Evolutionary conservation across 441 rosid species (phyloP), one percentile per base, ranked within the genome.

Genomic region (Adansonia gregorii): DNA sequence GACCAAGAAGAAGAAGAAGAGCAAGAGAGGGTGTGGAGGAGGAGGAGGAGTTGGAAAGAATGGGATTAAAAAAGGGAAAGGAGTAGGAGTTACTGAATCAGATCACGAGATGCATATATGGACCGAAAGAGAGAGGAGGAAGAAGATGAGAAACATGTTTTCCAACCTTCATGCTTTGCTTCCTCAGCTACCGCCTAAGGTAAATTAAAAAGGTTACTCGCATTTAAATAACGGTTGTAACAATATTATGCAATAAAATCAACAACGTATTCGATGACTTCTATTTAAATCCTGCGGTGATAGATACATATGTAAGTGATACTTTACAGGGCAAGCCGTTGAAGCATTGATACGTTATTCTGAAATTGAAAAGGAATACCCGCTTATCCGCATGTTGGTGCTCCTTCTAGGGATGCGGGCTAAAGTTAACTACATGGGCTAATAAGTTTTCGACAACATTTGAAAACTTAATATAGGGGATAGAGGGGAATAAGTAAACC

Each of bases 81-180:
- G 67, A 58, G 20, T 8, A 19, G 82, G 67, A 9, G 83, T 75
- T 0, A 83, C 85, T 15, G 91, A 87, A 68, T 83, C 87, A 0
- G 87, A 87, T 77, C 93, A 90, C 73, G 93, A 89, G 48, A 85
- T 82, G 15, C 99, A 95, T 79, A 90, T 92, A 19, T 87, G 88
- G 93, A 91, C 94, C 0, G 97, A 95, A 69, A 89, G 97, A 82
- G 95, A 92, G 48, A 88, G 99, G 82, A 91, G 98, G 67, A 95
- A 93, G 82, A 95, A 88, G 85, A 93, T 95, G 98, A 92, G 92
- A 74, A 84, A 82, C 82, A 89, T 93, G 99, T 95, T 95, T 79
- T 2, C 86, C 63, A 84, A 77, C 74, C 93, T 95, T 71, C 99
- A 93, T 80, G 86, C 86, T 72, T 89, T 93, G 89, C 94, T 93